Percentiles rank a stretch among this genome's conserved stretches.
Evolutionary conservation across 2,329 filamentous ascomycete species (phyloP).

Genomic region (Chrysosporium keratinophilum): DNA sequence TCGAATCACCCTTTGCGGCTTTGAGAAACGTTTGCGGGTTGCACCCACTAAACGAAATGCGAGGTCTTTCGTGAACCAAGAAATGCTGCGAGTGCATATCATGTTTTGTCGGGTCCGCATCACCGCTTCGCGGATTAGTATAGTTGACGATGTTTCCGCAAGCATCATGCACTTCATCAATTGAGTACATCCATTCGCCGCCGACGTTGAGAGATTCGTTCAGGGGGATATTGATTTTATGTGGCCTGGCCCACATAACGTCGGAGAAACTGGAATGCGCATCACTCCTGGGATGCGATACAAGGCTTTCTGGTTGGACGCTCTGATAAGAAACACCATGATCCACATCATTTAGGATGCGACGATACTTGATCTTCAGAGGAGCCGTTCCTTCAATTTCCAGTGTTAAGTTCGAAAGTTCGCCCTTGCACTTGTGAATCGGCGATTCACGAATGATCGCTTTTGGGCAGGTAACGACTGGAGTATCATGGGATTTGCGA

Average conservation of each 20-base stretch:
- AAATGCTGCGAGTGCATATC: conserved; percentile 65
- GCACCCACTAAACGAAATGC: conserved; percentile 60
- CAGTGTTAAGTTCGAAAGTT: conserved; percentile 74
- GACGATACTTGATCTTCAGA: conserved; percentile 83
- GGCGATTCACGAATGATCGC: conserved; percentile 59
- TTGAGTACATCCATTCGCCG: conserved; percentile 78
- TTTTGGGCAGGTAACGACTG: conserved; percentile 76
- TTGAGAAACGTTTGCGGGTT: conserved; percentile 71
- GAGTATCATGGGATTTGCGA: conserved; percentile 61
- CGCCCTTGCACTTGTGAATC: conserved; percentile 66
- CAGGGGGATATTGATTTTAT: conserved; percentile 66
- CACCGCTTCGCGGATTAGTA: conserved; percentile 51
- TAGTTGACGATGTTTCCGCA: conserved; percentile 82
- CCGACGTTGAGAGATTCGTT: conserved; percentile 77
- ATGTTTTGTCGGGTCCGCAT: conserved; percentile 48
- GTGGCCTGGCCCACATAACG: conserved; percentile 67
- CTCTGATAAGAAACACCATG: conserved; percentile 85
- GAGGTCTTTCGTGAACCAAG: conserved; percentile 75
- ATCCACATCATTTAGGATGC: conserved; percentile 72
- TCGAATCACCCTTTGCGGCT: conserved; percentile 62
- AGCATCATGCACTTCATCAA: conserved; percentile 85
- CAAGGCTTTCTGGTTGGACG: conserved; percentile 77
- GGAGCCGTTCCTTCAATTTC: conserved; percentile 83
- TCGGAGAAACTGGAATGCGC: conserved; percentile 40
- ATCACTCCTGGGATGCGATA: conserved; percentile 62